Base-by-base conservation (phyloP, 768 basidiomycete species). In the Pleurotus tuoliensis region DNA sequence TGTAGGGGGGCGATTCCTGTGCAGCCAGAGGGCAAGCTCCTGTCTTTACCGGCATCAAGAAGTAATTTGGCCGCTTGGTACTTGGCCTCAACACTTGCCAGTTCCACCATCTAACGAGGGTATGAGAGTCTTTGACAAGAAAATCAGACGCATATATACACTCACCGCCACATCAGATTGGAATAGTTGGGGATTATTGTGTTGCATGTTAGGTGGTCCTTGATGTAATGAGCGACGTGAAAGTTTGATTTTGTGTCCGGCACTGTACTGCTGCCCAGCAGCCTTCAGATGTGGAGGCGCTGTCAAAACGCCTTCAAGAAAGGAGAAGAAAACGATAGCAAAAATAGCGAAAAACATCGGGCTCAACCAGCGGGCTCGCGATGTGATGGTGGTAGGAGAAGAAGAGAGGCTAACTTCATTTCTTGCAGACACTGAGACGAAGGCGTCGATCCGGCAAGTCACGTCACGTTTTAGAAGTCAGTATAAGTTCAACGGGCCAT, bases 221-320 rank as follows among this genome's bases (percentile, higher is more conserved):
- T n/a, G 20, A 20, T 38, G 37, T 22, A 13, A 25, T 3, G 51
- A 53, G 39, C 37, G 51, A n/a, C 51, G 51, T 8, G 37, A 40
- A 41, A 53, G 51, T 22, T 41, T 15, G 51, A 53, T 41, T 53
- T n/a, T 53, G 51, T 40, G 27, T 11, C 51, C 51, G n/a, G 30
- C 15, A 50, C 18, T 13, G 16, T 22, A 40, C 16, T 6, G 51
- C 37, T 53, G 34, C 20, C 37, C 34, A 16, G 41, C 41, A 44
- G 20, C 41, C 7, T 44, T 22, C n/a, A 8, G 41, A 16, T 15
- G 5, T 11, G 38, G 24, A n/a, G 51, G 51, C 37, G 51, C 51
- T 34, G 16, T 53, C 51, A 41, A 53, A 34, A 53, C 51, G 51
- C 51, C 51, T 53, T 53, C 16, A 12, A 13, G 12, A 18, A 8